Evolutionary conservation across 495 filamentous ascomycete genomes (phyloP).

Genomic region (Extremus antarcticus): DNA sequence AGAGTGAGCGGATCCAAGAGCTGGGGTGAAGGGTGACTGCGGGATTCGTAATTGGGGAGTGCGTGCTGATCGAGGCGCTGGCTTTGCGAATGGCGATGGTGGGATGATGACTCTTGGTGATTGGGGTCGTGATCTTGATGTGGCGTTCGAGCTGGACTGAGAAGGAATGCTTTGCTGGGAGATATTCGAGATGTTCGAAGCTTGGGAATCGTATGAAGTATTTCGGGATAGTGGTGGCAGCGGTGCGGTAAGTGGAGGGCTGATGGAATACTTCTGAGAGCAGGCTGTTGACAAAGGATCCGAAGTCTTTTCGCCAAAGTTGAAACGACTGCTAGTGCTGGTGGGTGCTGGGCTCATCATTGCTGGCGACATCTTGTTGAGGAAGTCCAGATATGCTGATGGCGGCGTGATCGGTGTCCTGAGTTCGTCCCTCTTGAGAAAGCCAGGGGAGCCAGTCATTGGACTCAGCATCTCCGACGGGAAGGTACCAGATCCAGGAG

Average conservation of each 20-base stretch:
- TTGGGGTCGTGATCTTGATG: conserved; percentile 11
- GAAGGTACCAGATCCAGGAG: conserved; percentile 64
- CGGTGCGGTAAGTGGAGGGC: conserved; percentile 13
- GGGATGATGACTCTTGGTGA: conserved; percentile 26
- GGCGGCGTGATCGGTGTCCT: conserved; percentile 91
- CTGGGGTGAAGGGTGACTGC: conserved; percentile 46
- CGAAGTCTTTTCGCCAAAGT: conserved; percentile 30
- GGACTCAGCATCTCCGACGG: conserved; percentile 62
- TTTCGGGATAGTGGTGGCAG: conserved; percentile 18
- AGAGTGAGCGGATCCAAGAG: conserved; percentile 33
- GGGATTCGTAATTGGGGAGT: conserved; percentile 45
- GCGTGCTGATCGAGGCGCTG: conserved; percentile 42
- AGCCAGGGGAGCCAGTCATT: conserved; percentile 40
- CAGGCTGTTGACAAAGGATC: conserved; percentile 22
- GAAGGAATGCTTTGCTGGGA: conserved; percentile 10
- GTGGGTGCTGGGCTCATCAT: conserved; percentile 36
- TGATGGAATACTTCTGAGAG: conserved; percentile 15
- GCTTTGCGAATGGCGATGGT: conserved; percentile 38
- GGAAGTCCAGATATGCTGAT: conserved; percentile 80
- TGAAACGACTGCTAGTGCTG: conserved; percentile 29
- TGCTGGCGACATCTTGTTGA: conserved; percentile 65
- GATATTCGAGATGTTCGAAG: conserved; percentile 15
- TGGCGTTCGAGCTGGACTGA: background rate
- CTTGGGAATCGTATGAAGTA: conserved; percentile 15
- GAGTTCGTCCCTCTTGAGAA: conserved; percentile 42